Conservation (phyloP, 352 stramenopile genomes). For the Saprolegnia parasitica region DNA sequence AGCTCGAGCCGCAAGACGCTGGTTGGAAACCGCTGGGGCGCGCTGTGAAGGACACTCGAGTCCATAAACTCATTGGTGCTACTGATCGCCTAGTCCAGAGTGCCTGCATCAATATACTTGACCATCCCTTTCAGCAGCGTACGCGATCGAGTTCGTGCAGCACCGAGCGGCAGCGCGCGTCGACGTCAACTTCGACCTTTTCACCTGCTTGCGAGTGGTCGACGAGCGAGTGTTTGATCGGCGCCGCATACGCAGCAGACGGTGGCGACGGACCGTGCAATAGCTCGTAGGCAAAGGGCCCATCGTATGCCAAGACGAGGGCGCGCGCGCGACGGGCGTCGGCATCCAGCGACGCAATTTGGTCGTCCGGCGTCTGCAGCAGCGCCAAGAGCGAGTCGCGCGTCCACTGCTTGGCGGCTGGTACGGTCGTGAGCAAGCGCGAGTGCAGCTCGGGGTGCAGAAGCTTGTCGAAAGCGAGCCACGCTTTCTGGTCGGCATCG, state of each 20-base stretch:
- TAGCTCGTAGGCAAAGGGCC: constrained; percentile 47
- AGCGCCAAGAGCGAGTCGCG: constrained; percentile 53
- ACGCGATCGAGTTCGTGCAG: constrained; percentile 84
- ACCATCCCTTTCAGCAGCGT: background rate
- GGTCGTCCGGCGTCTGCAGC: constrained; percentile 65
- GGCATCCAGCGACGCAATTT: constrained; percentile 59
- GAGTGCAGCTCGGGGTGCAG: constrained; percentile 71
- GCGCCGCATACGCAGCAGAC: constrained; percentile 31
- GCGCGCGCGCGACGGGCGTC: constrained; percentile 53
- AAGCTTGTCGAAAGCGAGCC: constrained; percentile 60
- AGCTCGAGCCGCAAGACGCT: constrained; percentile 85
- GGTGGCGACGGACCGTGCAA: constrained; percentile 26
- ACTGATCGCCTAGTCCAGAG: constrained; percentile 44
- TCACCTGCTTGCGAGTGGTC: constrained; percentile 33
- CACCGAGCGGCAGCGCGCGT: constrained; percentile 80
- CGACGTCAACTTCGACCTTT: constrained; percentile 74
- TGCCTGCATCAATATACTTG: no score
- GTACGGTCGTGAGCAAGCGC: constrained; percentile 43
- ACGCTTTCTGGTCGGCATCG: constrained; percentile 62
- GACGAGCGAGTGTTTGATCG: constrained; percentile 37
- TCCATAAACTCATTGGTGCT: constrained; percentile 90
- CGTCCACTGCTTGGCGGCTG: constrained; percentile 41
- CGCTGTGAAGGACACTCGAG: constrained; percentile 83
- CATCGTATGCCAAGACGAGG: constrained; percentile 63
- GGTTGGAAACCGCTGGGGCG: constrained; percentile 86